phyloP scores from a whole-genome alignment of 139 green algal genomes.

The Haematococcus sp. region DNA sequence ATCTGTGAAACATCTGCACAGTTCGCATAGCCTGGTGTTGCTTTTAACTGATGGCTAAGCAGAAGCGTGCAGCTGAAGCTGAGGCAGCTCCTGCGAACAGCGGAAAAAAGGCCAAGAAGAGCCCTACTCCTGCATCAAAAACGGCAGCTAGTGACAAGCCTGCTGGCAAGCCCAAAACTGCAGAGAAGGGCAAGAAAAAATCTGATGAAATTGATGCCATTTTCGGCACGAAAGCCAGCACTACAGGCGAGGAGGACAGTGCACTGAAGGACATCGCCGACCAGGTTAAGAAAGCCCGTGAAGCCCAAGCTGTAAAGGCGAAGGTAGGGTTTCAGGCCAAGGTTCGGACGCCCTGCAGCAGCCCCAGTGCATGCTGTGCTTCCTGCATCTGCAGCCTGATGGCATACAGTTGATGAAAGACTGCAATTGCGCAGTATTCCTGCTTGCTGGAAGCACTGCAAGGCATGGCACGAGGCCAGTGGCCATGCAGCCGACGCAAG shows the following conservation, averaged over 20 bases:
- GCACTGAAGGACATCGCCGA: slow-evolving; percentile 23
- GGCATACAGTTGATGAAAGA: no score
- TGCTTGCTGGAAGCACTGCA: not conserved
- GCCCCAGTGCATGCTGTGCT: not conserved
- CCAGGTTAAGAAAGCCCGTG: slow-evolving; percentile 10
- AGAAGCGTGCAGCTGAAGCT: slow-evolving; percentile 7
- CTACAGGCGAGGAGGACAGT: not conserved
- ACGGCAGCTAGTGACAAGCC: no score
- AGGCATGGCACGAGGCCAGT: not conserved
- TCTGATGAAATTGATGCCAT: slow-evolving; percentile 62
- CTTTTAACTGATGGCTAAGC: slow-evolving; percentile 9
- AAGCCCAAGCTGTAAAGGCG: not conserved
- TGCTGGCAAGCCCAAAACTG: no score
- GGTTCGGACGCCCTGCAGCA: no score
- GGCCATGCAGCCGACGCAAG: no score
- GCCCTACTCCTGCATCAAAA: not conserved
- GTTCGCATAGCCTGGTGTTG: no score
- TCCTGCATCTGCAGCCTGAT: no score
- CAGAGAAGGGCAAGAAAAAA: slow-evolving; percentile 5
- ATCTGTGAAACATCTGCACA: no score
- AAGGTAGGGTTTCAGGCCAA: no score
- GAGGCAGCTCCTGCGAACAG: not conserved
- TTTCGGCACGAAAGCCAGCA: slow-evolving; percentile 25
- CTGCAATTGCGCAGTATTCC: no score
- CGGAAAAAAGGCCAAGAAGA: slow-evolving; percentile 6